These are phyloP conservation scores for Lachnellula cervina DNA, from an alignment of 2,329 filamentous ascomycete species.

Conservation along the genomic window DNA sequence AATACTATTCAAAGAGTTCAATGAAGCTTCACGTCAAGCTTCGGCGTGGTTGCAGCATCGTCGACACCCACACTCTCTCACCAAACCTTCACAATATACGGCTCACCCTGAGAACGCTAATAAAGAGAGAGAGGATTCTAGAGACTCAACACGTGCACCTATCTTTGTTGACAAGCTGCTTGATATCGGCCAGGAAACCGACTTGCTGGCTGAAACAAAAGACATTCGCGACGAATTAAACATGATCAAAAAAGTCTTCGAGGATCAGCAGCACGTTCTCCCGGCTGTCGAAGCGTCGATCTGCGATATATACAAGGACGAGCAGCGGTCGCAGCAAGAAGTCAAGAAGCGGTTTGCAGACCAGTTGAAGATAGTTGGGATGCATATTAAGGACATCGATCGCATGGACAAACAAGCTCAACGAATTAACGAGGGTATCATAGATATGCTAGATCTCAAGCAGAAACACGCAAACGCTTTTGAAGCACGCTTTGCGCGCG, in stretches of 20 bases:
- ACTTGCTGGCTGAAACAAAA: slow-evolving; percentile 40
- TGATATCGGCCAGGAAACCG: slow-evolving; percentile 40
- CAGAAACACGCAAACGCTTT: slow-evolving; percentile 30
- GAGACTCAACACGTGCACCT: slow-evolving; percentile 19
- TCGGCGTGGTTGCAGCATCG: slow-evolving; percentile 23
- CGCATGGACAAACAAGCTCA: slow-evolving; percentile 79
- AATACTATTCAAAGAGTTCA: slow-evolving; percentile 25
- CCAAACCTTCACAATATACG: slow-evolving; percentile 8
- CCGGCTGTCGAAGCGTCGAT: slow-evolving; percentile 22
- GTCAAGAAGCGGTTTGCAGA: slow-evolving; percentile 22
- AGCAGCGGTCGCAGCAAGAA: slow-evolving; percentile 16
- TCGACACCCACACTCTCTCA: slow-evolving; percentile 14
- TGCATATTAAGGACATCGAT: slow-evolving; percentile 38
- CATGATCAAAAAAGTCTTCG: slow-evolving; percentile 40
- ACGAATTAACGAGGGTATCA: slow-evolving; percentile 63
- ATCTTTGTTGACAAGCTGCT: slow-evolving; percentile 30
- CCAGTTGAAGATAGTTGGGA: slow-evolving; percentile 19
- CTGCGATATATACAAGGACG: slow-evolving; percentile 22
- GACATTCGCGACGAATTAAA: slow-evolving; percentile 45
- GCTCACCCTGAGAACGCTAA: slow-evolving; percentile 2
- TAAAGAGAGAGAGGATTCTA: slow-evolving; percentile 18
- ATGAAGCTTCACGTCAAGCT: slow-evolving; percentile 22
- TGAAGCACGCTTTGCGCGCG: slow-evolving; percentile 26
- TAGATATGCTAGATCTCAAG: slow-evolving; percentile 51
- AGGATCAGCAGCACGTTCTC: slow-evolving; percentile 28